phyloP scores from a whole-genome alignment of 371 early-diverging fungal species.

The Mortierella sp. region DNA sequence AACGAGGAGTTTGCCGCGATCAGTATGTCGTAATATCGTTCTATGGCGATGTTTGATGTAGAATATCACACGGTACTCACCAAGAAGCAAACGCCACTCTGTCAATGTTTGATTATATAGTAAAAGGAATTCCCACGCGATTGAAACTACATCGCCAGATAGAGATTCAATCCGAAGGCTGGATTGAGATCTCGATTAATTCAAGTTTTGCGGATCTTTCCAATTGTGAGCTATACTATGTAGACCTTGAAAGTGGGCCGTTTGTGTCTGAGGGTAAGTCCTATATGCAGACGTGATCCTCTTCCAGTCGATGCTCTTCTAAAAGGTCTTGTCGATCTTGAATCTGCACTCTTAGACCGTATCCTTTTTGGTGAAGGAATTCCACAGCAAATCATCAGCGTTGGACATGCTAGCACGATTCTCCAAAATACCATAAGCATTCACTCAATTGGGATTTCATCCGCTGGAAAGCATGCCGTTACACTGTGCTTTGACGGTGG shows the following conservation, averaged over 20 bases:
- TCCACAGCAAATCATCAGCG: background rate
- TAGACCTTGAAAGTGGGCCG: background rate
- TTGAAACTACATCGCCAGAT: background rate
- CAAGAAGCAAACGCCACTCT: too few species aligned
- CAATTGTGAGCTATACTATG: background rate
- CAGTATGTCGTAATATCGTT: too few species aligned
- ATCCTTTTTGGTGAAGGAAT: background rate
- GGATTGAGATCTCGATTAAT: background rate
- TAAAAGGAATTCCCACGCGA: background rate
- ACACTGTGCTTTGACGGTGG: slow-evolving; percentile 9
- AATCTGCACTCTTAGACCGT: background rate
- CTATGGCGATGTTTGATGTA: too few species aligned
- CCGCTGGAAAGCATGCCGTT: background rate
- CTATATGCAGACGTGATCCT: too few species aligned
- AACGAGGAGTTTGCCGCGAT: background rate
- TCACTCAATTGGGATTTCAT: background rate
- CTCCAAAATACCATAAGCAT: background rate
- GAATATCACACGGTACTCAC: too few species aligned
- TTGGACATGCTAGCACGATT: background rate
- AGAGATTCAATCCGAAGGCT: background rate
- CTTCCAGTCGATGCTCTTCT: too few species aligned
- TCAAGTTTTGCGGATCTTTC: background rate
- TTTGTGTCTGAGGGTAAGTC: background rate
- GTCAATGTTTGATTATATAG: slow-evolving; percentile 1
- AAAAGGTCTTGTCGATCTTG: background rate